Base-by-base conservation (phyloP, 345 rosid species). In the Leavenworthia alabamica region DNA sequence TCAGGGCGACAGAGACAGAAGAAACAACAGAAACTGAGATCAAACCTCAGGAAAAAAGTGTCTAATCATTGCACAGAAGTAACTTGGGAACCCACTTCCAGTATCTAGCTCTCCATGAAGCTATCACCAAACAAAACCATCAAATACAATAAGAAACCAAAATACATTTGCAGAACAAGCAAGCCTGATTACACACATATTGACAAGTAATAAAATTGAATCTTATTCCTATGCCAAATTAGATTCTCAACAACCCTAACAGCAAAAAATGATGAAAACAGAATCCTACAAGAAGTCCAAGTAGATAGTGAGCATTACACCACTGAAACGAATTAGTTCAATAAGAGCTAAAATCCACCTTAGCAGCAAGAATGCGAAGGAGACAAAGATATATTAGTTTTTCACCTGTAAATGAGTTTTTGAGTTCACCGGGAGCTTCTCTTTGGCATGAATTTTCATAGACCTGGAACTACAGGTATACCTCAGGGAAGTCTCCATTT, bases 81-180 rank as follows among this genome's bases (percentile, higher is more conserved):
- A 77, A 62, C 66, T 77, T 1, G 97, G 97, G 8, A 75, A 62
- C 8, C 97, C 95, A 54, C 65, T 33, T 79, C 72, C 87, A 8
- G 97, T 85, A 73, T 93, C 99, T 14, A 89, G 82, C 76, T 85
- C 99, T 65, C 95, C 96, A 73, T 77, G 89, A 68, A 89, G 78
- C 99, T 89, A 73, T 42, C 44, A 49, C 49, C 45, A 58, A 14
- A 43, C 52, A 46, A 44, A 76, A 13, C 49, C 47, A 45, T 14
- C 27, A 31, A 11, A 29, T 44, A 44, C 9, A 15, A 28, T 66
- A 55, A 46, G 75, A 50, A 12, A 57, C 20, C 23, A 19, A 35
- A 11, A 22, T 14, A 22, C 9, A 1, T 3, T 56, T 13, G 41
- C 43, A 48, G 37, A 59, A 67, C 14, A 26, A 26, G 6, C 10